Base-by-base conservation (phyloP, 1,139 yeast genomes). In the Kurtzmaniella natalensis region DNA sequence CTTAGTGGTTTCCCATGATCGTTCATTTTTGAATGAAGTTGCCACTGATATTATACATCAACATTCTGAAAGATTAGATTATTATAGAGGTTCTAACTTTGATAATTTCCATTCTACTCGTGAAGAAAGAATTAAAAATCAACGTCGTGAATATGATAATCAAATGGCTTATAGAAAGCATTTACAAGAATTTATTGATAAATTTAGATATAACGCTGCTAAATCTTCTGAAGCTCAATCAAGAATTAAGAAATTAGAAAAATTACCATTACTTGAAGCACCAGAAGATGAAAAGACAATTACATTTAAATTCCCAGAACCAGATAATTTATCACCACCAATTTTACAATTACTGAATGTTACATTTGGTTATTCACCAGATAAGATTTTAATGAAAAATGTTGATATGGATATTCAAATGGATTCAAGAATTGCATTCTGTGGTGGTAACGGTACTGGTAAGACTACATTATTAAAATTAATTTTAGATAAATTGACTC, bases 381-480 rank as follows among this genome's bases (percentile, higher is more conserved):
- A 70, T 4, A 79, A 78, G 44, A 63, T 83, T 14, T 57, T 76
- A 39, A 66, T 92, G 45, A 71, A 72, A 27, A 68, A 87, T 50
- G 97, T 89, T 26, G 95, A 88, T 48, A 61, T 92, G 45, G 95
- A 88, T 47, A 87, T 92, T 33, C 95, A 87, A 59, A 72, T 92
- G 84, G 87, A 88, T 50, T 88, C 96, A 3, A 77, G 98, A 60
- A 84, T 92, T 47, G 98, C 97, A 1, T 72, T 92, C 45, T 95
- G 92, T 38, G 99, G 99, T 73, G 97, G 96, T 45, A 92, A 92
- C 59, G 99, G 99, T 68, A 87, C 96, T 53, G 98, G 98, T 83
- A 92, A 92, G 61, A 89, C 98, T 9, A 92, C 98, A 2, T 67
- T 92, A 44, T 72, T 92, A 52, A 92, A 89, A 57, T 68, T 92